Evolutionary conservation across 2,329 filamentous ascomycete genomes (phyloP).

Genomic region (Blastomyces percursus): DNA sequence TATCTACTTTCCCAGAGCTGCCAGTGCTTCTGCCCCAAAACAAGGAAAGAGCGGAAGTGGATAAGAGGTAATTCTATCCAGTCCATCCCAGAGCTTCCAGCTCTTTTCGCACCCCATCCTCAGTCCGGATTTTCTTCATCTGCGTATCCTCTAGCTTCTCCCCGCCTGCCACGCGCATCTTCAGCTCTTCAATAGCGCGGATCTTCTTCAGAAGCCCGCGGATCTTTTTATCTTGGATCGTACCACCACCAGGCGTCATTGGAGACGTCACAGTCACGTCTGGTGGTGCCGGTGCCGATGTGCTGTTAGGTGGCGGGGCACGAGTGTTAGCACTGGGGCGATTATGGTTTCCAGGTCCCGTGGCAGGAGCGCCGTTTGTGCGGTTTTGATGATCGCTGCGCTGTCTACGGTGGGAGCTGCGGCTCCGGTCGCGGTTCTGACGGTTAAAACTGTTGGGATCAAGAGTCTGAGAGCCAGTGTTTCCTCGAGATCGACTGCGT

Average conservation of each 20-base stretch:
- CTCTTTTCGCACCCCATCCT: slow-evolving; percentile 73
- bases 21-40: background rate
- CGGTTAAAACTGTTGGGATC: slow-evolving; percentile 30
- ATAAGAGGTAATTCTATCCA: slow-evolving; percentile 18
- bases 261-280: slow-evolving; percentile 26
- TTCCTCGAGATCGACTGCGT: slow-evolving; percentile 41
- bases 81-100: slow-evolving; percentile 51
- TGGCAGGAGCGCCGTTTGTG: slow-evolving; percentile 5
- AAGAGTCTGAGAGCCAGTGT: slow-evolving; percentile 24
- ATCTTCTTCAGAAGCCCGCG: slow-evolving; percentile 93
- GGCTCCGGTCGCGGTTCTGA: slow-evolving; percentile 21
- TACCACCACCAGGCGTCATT: slow-evolving; percentile 20
- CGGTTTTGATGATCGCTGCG: slow-evolving; percentile 16
- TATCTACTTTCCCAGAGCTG: background rate
- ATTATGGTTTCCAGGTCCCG: slow-evolving; percentile 9
- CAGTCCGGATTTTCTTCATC: slow-evolving; percentile 94
- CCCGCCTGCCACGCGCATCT: slow-evolving; percentile 87
- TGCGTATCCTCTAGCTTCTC: slow-evolving; percentile 98
- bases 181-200: slow-evolving; percentile 90
- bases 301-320: slow-evolving; percentile 30
- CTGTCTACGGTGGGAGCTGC: slow-evolving; percentile 20
- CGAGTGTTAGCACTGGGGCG: slow-evolving; percentile 11
- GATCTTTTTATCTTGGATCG: slow-evolving; percentile 75
- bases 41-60: background rate
- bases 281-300: slow-evolving; percentile 19